Evolutionary conservation across 345 rosid species (phyloP).

Genomic region (Gossypium stocksii): DNA sequence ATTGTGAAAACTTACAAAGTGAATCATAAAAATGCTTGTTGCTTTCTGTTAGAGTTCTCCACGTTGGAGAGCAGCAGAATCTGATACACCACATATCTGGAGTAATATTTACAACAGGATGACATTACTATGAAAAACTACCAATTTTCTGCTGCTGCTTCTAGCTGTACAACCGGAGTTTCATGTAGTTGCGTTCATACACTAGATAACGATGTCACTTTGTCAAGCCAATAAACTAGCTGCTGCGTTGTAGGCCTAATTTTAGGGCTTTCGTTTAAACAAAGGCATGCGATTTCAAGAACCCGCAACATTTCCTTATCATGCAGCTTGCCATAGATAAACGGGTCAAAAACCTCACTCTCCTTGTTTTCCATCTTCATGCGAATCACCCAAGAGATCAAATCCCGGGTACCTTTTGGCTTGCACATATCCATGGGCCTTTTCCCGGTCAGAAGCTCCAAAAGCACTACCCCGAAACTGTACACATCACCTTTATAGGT

Average conservation of each 20-base stretch:
- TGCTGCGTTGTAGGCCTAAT: slow-evolving; percentile 60
- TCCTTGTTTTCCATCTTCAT: slow-evolving; percentile 63
- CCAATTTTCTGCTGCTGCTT: neutral
- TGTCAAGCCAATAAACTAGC: slow-evolving; percentile 66
- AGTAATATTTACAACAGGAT: slow-evolving; percentile 29
- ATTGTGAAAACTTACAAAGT: slow-evolving; percentile 17
- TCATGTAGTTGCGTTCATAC: neutral
- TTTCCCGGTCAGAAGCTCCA: slow-evolving; percentile 80
- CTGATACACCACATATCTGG: slow-evolving; percentile 1
- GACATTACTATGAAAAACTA: neutral
- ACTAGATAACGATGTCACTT: slow-evolving; percentile 22
- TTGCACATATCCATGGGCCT: slow-evolving; percentile 90
- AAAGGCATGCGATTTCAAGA: slow-evolving; percentile 65
- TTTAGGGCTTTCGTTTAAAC: slow-evolving; percentile 59
- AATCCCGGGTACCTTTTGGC: slow-evolving; percentile 57
- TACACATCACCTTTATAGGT: slow-evolving; percentile 83
- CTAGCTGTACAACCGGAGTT: slow-evolving; percentile 16
- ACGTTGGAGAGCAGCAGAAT: slow-evolving; percentile 13
- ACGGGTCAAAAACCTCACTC: slow-evolving; percentile 65
- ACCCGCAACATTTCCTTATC: slow-evolving; percentile 54
- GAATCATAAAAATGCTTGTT: neutral
- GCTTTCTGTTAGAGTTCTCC: slow-evolving; percentile 16
- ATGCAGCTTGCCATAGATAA: slow-evolving; percentile 49
- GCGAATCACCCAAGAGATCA: slow-evolving; percentile 60
- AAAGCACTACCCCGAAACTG: slow-evolving; percentile 85